phyloP scores from a whole-genome alignment of 257 asterid genomes.

The Lithospermum erythrorhizon region DNA sequence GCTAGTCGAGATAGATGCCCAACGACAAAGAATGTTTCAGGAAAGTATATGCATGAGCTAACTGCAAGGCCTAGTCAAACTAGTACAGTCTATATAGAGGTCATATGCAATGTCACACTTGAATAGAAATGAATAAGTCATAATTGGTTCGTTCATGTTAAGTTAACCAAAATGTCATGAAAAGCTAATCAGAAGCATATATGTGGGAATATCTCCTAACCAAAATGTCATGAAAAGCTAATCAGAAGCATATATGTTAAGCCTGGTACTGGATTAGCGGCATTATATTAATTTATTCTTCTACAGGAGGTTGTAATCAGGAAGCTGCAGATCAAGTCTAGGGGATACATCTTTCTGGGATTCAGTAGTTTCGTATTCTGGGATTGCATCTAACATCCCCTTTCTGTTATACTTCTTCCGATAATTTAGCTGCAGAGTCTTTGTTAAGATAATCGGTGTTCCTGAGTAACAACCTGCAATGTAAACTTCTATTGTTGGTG shows the following conservation, averaged over 20 bases:
- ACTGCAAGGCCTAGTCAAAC: too few species aligned
- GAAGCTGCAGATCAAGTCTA: conserved; percentile 33
- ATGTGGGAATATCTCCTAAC: not conserved
- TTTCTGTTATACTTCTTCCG: conserved; percentile 46
- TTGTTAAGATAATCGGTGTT: conserved; percentile 48
- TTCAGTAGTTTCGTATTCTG: conserved; percentile 40
- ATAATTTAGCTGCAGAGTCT: conserved; percentile 36
- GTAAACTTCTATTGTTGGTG: conserved; percentile 51
- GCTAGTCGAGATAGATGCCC: too few species aligned
- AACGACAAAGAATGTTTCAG: too few species aligned
- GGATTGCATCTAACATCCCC: conserved; percentile 55
- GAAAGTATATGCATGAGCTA: too few species aligned
- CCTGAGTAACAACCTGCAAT: conserved; percentile 61
- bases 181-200: not conserved
- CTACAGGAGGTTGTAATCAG: not conserved
- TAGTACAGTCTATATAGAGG: not conserved
- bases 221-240: not conserved
- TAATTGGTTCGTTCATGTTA: not conserved
- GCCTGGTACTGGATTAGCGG: not conserved
- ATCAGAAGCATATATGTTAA: not conserved
- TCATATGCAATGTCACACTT: not conserved
- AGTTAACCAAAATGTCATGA: conserved; percentile 2
- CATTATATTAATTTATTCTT: not conserved
- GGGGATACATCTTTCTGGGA: conserved; percentile 22
- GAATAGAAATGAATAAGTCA: not conserved